Evolutionary conservation across 768 basidiomycete genomes (phyloP), one percentile per base, ranked within the genome.

Genomic region (Boletus vermiculosoides): DNA sequence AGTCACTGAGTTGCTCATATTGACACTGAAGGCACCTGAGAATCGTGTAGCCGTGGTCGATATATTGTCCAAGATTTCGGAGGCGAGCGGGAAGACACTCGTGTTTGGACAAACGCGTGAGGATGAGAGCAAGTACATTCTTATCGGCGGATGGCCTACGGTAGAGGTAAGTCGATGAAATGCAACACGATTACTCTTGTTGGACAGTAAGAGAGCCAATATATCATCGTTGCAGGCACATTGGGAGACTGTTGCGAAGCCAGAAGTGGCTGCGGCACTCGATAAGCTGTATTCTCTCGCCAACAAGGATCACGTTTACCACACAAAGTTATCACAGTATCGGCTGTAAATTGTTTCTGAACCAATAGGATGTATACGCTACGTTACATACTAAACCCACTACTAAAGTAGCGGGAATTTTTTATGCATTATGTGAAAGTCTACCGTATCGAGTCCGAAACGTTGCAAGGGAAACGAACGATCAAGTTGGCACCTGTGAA

Each of bases 11-110:
- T 55, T 70, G 11, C 3, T 45, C 31, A 11, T 68, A 20, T 9
- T 62, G 34, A 57, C 62, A 2, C 45, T 70, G 47, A 70, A 72
- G n/a, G 40, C 52, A 8, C 55, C 63, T 1, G 69, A 61, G 51
- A 55, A 70, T 39, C 70, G 69, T 7, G 57, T 33, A 2, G 10
- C 50, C 16, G 57, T 66, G 1, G 56, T 57, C 11, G 54, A 59
- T 0, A 54, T 63, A 12, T 30, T 68, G 46, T 23, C 56, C 30
- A 39, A 49, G 52, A 7, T 64, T 25, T 62, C 61, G 0, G 58
- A 68, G 6, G 52, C 18, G 2, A 64, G n/a, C 23, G 34, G 36
- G 28, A 46, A 61, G 34, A 41, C 4, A 9, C 7, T 68, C 9
- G 62, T 64, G 11, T 72, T 59, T 25, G 71, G 69, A 30, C 47